These are phyloP conservation scores for Heterobasidion irregulare DNA, from an alignment of 1,284 basidiomycete species.

Conservation along the genomic window DNA sequence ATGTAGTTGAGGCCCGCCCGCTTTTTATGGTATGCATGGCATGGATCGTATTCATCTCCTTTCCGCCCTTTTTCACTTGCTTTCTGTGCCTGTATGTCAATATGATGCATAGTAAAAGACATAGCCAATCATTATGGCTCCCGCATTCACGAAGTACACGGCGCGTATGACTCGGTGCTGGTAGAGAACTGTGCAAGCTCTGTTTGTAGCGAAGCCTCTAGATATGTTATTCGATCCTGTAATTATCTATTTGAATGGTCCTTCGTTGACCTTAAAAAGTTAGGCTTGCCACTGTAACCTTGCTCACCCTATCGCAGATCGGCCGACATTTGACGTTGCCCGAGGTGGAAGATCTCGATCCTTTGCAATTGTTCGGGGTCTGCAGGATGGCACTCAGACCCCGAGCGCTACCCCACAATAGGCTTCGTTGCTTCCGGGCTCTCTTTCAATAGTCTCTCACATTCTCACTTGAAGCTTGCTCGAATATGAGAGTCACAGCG, in stretches of 20 bases:
- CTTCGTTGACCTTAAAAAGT: too few species aligned
- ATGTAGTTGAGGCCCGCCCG: background rate
- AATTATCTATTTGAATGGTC: too few species aligned
- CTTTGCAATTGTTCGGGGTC: too few species aligned
- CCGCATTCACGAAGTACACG: background rate
- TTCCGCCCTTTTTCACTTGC: constrained; percentile 10
- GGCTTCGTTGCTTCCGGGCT: too few species aligned
- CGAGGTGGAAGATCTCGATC: too few species aligned
- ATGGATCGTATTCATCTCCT: constrained; percentile 18
- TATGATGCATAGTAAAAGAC: constrained; percentile 13
- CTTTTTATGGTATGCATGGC: constrained; percentile 21
- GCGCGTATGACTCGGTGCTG: background rate
- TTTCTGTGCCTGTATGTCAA: constrained; percentile 15
- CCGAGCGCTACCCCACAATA: too few species aligned
- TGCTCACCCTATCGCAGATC: too few species aligned
- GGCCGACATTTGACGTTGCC: constrained; percentile 6
- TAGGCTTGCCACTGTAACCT: too few species aligned
- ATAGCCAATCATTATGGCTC: constrained; percentile 5
- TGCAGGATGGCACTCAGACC: too few species aligned
- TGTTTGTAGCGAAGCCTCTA: too few species aligned
- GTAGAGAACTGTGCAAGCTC: background rate
- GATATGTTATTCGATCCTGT: too few species aligned
- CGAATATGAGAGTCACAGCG: background rate
- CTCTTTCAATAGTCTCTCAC: background rate
- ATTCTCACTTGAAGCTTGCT: background rate